Evolutionary conservation across 2,329 filamentous ascomycete genomes (phyloP), one percentile per base, ranked within the genome.

Genomic region (Xylariaceae sp.): DNA sequence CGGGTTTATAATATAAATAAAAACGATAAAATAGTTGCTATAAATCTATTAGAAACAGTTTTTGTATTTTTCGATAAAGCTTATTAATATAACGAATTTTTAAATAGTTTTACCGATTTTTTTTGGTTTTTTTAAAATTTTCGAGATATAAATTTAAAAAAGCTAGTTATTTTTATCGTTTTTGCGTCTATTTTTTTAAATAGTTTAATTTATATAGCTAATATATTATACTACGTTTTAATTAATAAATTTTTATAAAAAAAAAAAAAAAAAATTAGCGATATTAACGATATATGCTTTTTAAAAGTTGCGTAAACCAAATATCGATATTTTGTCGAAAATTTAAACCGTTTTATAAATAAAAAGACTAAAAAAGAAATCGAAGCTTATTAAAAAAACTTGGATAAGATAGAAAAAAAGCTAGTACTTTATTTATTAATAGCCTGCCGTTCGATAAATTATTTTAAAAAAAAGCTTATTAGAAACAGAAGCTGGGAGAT

Each of bases 41-140:
- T 17, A 17, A 35, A 35, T 16, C 17, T 35, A 35, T 7, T 35
- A 35, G 33, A 16, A 16, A 16, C 33, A 16, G 33, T 16, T 35
- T 35, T 35, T 17, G 33, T 17, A 10, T 35, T 35, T 17, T 35
- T 42, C 38, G 20, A 45, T 23, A 14, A 45, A 39, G n/a, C 47
- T 44, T 38, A 45, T 20, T 6, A 44, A 37, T 46, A 46, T 4
- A 42, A 46, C 19, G 17, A 33, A n/a, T 32, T 5, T 11, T 38
- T 39, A 22, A 34, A 33, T 8, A 36, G 19, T 21, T 22, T n/a
- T 3, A 46, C 44, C 44, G 37, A 42, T 19, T 38, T 32, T 10
- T 42, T 46, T 32, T 17, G 17, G 25, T 37, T 46, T 3, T 17
- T 42, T 22, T 22, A 38, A 17, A 42, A 17, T 17, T 38, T 46